Base-by-base conservation (phyloP, 164 flowering plant genomes). In the Aristolochia californica region DNA sequence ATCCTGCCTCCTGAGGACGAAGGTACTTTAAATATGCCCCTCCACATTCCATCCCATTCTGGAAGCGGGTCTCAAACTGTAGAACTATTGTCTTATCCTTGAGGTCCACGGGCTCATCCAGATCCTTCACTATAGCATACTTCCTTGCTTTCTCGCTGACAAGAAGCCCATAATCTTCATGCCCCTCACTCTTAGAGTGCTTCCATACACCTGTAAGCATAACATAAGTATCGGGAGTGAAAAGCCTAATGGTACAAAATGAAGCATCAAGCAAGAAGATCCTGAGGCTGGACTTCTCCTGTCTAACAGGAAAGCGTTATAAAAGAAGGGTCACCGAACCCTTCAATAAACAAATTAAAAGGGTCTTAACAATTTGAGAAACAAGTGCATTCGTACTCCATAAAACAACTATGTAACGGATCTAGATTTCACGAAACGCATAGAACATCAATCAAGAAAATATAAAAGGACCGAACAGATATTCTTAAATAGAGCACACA, bases 1-100 rank as follows among this genome's bases (percentile, higher is more conserved):
- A 93, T n/a, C 91, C 95, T 56, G 91, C 89, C 18, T 78, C 94
- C 71, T 93, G 98, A 5, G 98, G 97, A n/a, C 94, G 85, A 30
- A 93, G 90, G 63, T 80, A 93, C 63, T 93, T 93, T 60, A 93
- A 56, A 63, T 93, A 93, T 11, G 98, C 98, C 62, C 98, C 98
- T 62, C 98, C 98, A 66, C 98, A 93, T 63, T 89, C 98, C 56
- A 93, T 94, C 17, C 97, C 97, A 70, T 83, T 78, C 64, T 89
- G 98, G 54, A 93, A 80, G 40, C 97, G 94, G 53, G 72, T 71
- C 76, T 93, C 98, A 72, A 62, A 89, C 58, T 93, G 98, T n/a
- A 93, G 87, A 50, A 87, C 84, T 56, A 80, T 52, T 26, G 86
- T 80, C 45, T 73, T 73, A 56, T 80, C 97, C 74, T 85, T 85